Base-by-base conservation (phyloP, 495 filamentous ascomycete genomes). In the Aspergillus cristatus region DNA sequence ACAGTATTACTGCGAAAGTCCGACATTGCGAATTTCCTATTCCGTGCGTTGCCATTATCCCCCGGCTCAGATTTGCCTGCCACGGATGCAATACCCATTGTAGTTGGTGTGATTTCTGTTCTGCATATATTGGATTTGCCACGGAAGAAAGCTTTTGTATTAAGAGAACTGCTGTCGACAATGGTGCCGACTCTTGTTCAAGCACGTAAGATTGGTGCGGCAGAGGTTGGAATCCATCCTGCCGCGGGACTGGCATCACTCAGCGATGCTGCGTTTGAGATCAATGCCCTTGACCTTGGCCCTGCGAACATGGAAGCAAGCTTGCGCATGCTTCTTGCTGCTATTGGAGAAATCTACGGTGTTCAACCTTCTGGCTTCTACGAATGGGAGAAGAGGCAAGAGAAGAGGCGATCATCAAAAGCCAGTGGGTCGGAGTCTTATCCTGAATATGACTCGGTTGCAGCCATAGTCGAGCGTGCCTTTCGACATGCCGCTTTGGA, bases 171-270 rank as follows among this genome's bases (percentile, higher is more conserved):
- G 37, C 66, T 97, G 6, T 75, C 76, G n/a, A 75, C 84, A 20
- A 67, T 95, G 40, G 82, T 91, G 37, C 82, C 82, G 38, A 85
- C 81, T 1, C 65, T 98, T 18, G 81, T 94, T n/a, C 84, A 94
- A 56, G 93, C 93, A 12, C 72, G 91, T 28, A 95, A 93, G 38
- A 72, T 86, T 38, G 87, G 88, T 22, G 93, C 91, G 37, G 91
- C 93, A 14, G 91, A 96, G 47, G 81, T 90, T 40, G 91, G 93
- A 3, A 82, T 98, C 31, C 91, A 97, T 58, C 93, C 93, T 32
- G 88, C 87, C 17, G 87, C 91, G 15, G 86, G 84, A 1, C 59
- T 93, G 28, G 75, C 79, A 10, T 78, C 79, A 43, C 59, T 88
- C 15, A 70, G 58, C 36, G 67, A 71, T 37, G 59, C 63, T 3